Base-by-base conservation (phyloP, 2,329 filamentous ascomycete species). In the Cordyceps javanica region DNA sequence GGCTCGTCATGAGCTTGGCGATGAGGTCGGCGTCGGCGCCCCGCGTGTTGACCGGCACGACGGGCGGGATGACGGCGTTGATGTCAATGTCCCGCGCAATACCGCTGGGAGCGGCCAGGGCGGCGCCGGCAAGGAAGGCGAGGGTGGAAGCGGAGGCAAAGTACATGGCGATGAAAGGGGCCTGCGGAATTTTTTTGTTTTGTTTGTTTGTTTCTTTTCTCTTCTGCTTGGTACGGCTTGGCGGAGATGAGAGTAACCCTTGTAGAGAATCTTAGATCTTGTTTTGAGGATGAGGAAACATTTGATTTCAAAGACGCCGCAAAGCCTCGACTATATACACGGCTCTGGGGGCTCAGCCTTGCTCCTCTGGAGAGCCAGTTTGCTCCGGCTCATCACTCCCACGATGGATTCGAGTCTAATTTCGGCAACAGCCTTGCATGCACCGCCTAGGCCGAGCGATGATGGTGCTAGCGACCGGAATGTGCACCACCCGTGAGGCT, bases 31-130 rank as follows among this genome's bases (percentile, higher is more conserved):
- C 30, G 48, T 70, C 61, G 23, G 63, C 65, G 26, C 60, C 60
- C 38, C 66, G 65, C 5, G 67, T 63, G 62, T 69, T 69, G 60
- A 67, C 57, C 5, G 64, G 63, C 13, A 70, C 67, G 28, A 68
- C 34, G 2, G 66, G 62, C 0, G 69, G 69, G 1, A 70, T 61
- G 25, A 60, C 53, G 36, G 59, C 57, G 51, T 66, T 55, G 58
- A 65, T 62, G 52, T 57, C 49, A 36, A 36, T 30, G 13, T 46
- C 48, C 25, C 57, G 41, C 3, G 56, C 30, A 11, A 50, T n/a
- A 39, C 30, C 10, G 41, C 34, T 28, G 2, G 51, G 61, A 5
- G 59, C 61, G 2, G 62, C 61, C 14, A 64, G 26, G n/a, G 58
- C 58, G 30, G 55, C 54, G 21, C 57, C 57, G 16, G 61, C 39